Percentiles rank a stretch among this genome's conserved stretches.
Evolutionary conservation across 139 green algal species (phyloP).

Genomic region (Bryopsis sp.): DNA sequence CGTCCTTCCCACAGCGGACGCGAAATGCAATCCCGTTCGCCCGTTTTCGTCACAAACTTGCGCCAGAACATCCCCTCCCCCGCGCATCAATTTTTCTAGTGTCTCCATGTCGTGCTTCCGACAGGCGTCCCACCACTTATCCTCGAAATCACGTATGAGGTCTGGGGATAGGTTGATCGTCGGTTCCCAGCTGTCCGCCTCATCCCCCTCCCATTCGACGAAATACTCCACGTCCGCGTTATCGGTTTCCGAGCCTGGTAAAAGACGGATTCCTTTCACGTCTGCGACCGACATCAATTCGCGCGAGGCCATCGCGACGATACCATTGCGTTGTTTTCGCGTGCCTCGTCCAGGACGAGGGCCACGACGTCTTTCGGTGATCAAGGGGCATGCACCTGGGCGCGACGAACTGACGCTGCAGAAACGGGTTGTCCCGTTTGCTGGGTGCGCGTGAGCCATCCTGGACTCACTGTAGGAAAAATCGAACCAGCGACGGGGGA

Average conservation of each 20-base stretch:
- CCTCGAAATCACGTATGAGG: slow-evolving; percentile 62
- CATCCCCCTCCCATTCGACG: slow-evolving; percentile 52
- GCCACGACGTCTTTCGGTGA: too few species aligned
- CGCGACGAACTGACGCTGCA: too few species aligned
- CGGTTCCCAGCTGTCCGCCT: slow-evolving; percentile 48
- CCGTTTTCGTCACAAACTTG: slow-evolving; percentile 43
- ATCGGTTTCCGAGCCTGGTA: slow-evolving; percentile 26
- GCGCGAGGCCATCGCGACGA: too few species aligned
- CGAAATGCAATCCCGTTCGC: slow-evolving; percentile 55
- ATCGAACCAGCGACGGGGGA: too few species aligned
- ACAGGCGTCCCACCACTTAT: slow-evolving; percentile 55
- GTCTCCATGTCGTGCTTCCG: slow-evolving; percentile 36
- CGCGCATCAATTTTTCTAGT: slow-evolving; percentile 36
- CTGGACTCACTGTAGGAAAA: too few species aligned
- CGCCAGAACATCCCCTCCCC: slow-evolving; percentile 36
- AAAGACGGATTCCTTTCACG: slow-evolving; percentile 41
- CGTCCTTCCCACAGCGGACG: slow-evolving; percentile 35
- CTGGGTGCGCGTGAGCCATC: too few species aligned
- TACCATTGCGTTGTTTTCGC: too few species aligned
- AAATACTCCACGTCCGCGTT: slow-evolving; percentile 52
- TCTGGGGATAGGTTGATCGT: slow-evolving; percentile 54
- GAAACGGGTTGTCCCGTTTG: too few species aligned
- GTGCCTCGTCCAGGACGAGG: too few species aligned
- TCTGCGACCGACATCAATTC: slow-evolving; percentile 30
- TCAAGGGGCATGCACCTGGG: too few species aligned